Evolutionary conservation across 768 basidiomycete genomes (phyloP), one percentile per base, ranked within the genome.

Genomic region (Porpolomopsis calyptriformis): DNA sequence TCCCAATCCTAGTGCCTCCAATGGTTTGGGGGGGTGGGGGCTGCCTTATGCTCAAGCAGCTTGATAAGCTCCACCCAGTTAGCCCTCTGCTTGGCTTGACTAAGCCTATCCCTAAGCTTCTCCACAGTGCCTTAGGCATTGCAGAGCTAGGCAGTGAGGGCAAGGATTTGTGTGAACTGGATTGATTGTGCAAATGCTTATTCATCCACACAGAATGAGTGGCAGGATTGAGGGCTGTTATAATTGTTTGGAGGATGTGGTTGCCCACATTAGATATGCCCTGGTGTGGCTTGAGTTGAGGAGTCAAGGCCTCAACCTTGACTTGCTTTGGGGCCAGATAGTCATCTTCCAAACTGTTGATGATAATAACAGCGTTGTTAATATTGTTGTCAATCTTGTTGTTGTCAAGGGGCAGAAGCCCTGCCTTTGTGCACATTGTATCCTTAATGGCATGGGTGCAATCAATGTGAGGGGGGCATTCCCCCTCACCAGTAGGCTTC

Each of bases 401-500:
- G 39, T 58, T 49, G 9, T 51, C 38, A 22, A 60, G 48, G 7
- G 54, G 49, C 0, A 41, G 40, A 14, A 52, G 53, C 2, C 54
- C 53, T 16, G 48, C 51, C 23, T 46, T 44, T 24, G 53, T 52
- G 24, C 54, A 52, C 26, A 60, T 57, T 4, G 48, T 34, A 1
- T 48, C 24, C 2, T 60, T 48, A 45, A 59, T 49, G 1, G 49
- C 18, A 42, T 57, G 57, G 1, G 55, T 58, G 12, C 38, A 47
- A n/a, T 51, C 49, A 11, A 60, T 23, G 5, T 37, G 14, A 4
- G 44, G 33, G 12, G 58, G 55, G 20, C 57, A 57, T 0, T 52
- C 27, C 2, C 55, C 58, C 48, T 49, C 50, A 11, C 64, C 60
- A 7, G 57, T 65, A 11, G 62, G 61, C 52, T 62, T 59, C 14